Base-by-base conservation (phyloP, 75 land plant species). In the Pinus taeda region DNA sequence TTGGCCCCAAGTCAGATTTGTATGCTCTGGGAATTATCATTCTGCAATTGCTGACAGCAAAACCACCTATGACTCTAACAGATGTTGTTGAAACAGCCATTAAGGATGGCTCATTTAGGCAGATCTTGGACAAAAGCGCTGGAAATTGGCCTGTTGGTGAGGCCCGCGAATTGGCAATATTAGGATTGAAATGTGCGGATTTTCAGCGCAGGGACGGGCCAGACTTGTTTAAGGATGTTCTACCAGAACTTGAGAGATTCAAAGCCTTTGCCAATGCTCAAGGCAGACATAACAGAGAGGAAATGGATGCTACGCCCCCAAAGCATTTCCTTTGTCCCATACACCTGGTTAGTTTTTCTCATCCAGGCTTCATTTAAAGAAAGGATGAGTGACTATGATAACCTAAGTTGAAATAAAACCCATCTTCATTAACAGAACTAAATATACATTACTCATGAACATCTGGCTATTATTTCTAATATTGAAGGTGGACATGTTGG, bases 1-100 rank as follows among this genome's bases (percentile, higher is more conserved):
- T 87, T 56, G 88, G 90, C 13, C 79, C 94, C 17, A 87, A 85
- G 57, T 92, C 92, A 4, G 94, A 92, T 82, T 77, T 85, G 17
- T 92, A 92, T 82, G 92, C 92, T 33, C 33, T 33, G 33, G 33
- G 33, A 33, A 33, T 33, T 33, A 33, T 33, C 33, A 33, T 33
- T 33, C 57, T 92, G 73, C 92, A 92, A 75, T 77, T 92, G 79
- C 66, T 92, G 11, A 92, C 94, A 6, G 86, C 81, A 76, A 87
- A 79, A 79, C 80, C 78, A 60, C 92, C 92, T 1, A 78, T 90
- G 75, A 93, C 84, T 14, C 69, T 92, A 8, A 64, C 89, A 11
- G 79, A 80, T 39, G 42, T 63, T 59, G 89, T 90, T 56, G 95
- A 92, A 64, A 74, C 63, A 30, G 95, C 94, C 13, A 59, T 92